A percentile compares a stretch with the other conserved stretches of the same genome.
Evolutionary conservation across 495 filamentous ascomycete genomes (phyloP).

Genomic region (Neurospora sp.): DNA sequence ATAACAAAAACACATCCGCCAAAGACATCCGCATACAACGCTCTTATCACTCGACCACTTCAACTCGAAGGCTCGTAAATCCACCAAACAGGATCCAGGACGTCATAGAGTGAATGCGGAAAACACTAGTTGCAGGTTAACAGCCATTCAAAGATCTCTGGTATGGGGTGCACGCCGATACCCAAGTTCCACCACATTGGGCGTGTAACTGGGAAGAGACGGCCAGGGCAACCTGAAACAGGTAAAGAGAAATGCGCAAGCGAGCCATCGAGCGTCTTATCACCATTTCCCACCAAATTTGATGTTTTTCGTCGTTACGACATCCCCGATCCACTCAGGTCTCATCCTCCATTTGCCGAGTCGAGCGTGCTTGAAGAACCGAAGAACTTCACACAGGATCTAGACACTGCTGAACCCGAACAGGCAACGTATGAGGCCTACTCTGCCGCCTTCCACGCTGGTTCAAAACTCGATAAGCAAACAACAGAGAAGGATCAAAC

Average conservation of each 20-base stretch:
- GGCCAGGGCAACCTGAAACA: background rate
- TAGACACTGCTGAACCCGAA: background rate
- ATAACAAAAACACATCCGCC: background rate
- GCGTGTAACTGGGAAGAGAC: background rate
- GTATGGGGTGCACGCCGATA: background rate
- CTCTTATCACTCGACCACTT: background rate
- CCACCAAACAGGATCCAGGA: background rate
- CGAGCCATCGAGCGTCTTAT: background rate
- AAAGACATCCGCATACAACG: background rate
- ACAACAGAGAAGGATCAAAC: too few species aligned
- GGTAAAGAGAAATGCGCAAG: background rate
- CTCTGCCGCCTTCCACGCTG: background rate
- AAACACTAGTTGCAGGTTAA: background rate
- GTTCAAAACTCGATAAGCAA: background rate
- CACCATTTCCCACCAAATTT: background rate
- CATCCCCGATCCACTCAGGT: background rate
- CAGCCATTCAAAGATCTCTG: background rate
- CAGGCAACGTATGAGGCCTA: background rate
- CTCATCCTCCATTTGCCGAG: background rate
- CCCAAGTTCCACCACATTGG: background rate
- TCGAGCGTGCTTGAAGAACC: background rate
- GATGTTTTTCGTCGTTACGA: background rate
- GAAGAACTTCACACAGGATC: background rate
- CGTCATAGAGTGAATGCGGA: background rate
- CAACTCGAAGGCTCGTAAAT: background rate